A percentile compares a stretch with the other conserved stretches of the same genome.
Evolutionary conservation across 1,284 basidiomycete species (phyloP).

Genomic region (Apiotrichum gamsii): DNA sequence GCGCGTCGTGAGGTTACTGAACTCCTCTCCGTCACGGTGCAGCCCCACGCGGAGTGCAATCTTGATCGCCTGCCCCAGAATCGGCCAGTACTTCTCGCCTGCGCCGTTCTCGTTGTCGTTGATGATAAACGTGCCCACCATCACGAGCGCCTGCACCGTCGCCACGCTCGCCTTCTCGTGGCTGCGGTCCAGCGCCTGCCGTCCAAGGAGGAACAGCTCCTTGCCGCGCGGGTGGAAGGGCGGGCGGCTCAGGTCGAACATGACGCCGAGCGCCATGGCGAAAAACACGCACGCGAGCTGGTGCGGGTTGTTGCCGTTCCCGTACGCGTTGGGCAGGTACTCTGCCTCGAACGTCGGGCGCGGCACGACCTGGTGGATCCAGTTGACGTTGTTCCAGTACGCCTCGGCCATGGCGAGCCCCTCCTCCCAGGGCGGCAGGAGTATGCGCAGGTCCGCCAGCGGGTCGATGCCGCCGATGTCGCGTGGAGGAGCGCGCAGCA

Average conservation of each 20-base stretch:
- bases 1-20: slow-evolving; percentile 33
- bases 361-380: slow-evolving; percentile 44
- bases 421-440: slow-evolving; percentile 42
- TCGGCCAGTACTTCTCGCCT: slow-evolving; percentile 43
- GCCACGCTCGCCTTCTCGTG: slow-evolving; percentile 38
- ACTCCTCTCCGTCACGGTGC: slow-evolving; percentile 42
- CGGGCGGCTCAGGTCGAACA: slow-evolving; percentile 39
- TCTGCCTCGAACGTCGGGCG: slow-evolving; percentile 40
- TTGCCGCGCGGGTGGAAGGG: slow-evolving; percentile 35
- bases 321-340: slow-evolving; percentile 41
- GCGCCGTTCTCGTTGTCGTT: slow-evolving; percentile 39
- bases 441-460: background rate
- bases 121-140: slow-evolving; percentile 40
- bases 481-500: background rate
- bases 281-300: slow-evolving; percentile 44
- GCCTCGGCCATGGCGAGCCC: slow-evolving; percentile 30
- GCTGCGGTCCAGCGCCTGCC: slow-evolving; percentile 31
- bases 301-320: slow-evolving; percentile 31
- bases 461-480: background rate
- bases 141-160: slow-evolving; percentile 38
- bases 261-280: slow-evolving; percentile 41
- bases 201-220: slow-evolving; percentile 36
- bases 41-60: slow-evolving; percentile 39
- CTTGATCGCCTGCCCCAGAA: slow-evolving; percentile 39
- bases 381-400: slow-evolving; percentile 47